A percentile compares a stretch with the other conserved stretches of the same genome.
Conservation (phyloP, 768 basidiomycete genomes). For the Pulveroboletus ravenelii region DNA sequence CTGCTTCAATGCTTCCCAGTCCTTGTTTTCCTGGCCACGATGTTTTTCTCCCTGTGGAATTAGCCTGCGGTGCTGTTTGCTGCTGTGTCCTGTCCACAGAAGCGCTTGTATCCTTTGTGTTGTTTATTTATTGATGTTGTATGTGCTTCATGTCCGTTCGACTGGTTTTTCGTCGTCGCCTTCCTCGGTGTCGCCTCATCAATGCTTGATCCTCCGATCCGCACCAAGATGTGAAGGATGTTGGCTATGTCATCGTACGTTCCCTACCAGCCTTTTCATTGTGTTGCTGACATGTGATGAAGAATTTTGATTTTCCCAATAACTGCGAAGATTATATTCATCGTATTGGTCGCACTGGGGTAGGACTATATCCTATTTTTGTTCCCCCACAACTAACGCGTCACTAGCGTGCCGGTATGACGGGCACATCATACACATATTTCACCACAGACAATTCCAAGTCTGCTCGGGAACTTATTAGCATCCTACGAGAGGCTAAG, state of each 20-base stretch:
- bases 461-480: slow-evolving; percentile 85
- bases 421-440: slow-evolving; percentile 90
- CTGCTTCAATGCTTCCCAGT: slow-evolving; percentile 18
- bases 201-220: slow-evolving; percentile 29
- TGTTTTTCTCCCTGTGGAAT: slow-evolving; percentile 22
- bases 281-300: slow-evolving; percentile 6
- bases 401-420: slow-evolving; percentile 80
- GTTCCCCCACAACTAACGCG: slow-evolving; percentile 13
- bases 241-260: slow-evolving; percentile 92
- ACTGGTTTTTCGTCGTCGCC: slow-evolving; percentile 6
- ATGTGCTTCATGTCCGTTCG: slow-evolving; percentile 30
- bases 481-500: slow-evolving; percentile 84
- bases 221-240: slow-evolving; percentile 93
- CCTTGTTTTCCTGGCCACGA: slow-evolving; percentile 22
- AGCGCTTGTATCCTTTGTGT: slow-evolving; percentile 29
- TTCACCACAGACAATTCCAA: slow-evolving; percentile 97
- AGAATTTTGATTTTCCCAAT: slow-evolving; percentile 98
- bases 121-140: slow-evolving; percentile 32
- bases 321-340: slow-evolving; percentile 99
- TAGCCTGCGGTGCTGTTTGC: slow-evolving; percentile 8
- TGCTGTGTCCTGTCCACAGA: slow-evolving; percentile 27
- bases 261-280: slow-evolving; percentile 1
- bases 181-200: slow-evolving; percentile 19
- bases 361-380: slow-evolving; percentile 31
- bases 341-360: slow-evolving; percentile 96